Conservation (phyloP, 768 basidiomycete species). For the Suillus ampliporus region DNA sequence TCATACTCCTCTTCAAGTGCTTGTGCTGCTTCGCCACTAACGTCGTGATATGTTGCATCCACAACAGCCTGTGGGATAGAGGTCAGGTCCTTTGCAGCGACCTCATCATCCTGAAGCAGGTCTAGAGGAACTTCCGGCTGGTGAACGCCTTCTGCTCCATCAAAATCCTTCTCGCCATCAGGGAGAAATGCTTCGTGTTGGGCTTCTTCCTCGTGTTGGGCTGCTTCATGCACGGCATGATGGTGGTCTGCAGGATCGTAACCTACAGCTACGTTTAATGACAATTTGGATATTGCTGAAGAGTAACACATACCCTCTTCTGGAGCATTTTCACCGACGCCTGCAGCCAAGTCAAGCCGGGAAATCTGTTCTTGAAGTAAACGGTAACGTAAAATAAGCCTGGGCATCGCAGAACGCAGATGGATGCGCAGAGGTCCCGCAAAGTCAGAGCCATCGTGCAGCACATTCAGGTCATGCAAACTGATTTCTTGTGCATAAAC, state of each 20-base stretch:
- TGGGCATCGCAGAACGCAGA: constrained; percentile 52
- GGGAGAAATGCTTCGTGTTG: constrained; percentile 4
- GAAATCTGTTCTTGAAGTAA: constrained; percentile 63
- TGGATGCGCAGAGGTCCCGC: constrained; percentile 67
- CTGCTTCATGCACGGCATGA: constrained; percentile 17
- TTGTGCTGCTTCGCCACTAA: constrained; percentile 18
- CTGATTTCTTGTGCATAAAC: constrained; percentile 69
- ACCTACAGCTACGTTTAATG: background rate
- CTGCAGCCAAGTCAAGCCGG: constrained; percentile 36
- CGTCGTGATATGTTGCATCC: constrained; percentile 24
- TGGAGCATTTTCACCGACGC: constrained; percentile 22
- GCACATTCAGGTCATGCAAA: constrained; percentile 71
- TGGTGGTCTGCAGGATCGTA: constrained; percentile 4
- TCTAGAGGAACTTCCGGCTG: constrained; percentile 12
- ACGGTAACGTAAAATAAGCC: constrained; percentile 73
- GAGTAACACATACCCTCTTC: constrained; percentile 24
- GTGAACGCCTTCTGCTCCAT: constrained; percentile 10
- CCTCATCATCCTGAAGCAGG: constrained; percentile 12
- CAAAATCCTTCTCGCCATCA: constrained; percentile 6
- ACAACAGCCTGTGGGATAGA: constrained; percentile 16
- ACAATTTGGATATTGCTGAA: background rate
- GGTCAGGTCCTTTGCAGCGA: constrained; percentile 3
- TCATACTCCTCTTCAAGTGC: constrained; percentile 28
- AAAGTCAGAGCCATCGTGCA: constrained; percentile 70
- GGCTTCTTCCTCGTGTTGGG: background rate